Percentiles rank a stretch among this genome's conserved stretches.
phyloP scores from a whole-genome alignment of 768 basidiomycete species.

The Lyophyllum shimeji region DNA sequence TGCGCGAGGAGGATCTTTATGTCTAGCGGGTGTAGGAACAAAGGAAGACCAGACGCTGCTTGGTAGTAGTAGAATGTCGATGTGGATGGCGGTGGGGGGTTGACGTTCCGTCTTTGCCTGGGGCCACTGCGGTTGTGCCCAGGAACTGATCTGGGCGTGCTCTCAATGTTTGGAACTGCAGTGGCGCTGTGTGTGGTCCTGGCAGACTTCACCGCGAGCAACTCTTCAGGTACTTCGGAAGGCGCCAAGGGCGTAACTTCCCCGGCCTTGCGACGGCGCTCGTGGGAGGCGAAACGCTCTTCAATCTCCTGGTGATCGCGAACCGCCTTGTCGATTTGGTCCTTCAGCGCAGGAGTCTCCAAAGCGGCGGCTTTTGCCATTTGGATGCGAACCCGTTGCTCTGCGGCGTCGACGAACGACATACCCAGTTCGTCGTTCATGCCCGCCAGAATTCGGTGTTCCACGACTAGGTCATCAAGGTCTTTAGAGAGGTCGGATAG shows the following conservation, averaged over 20 bases:
- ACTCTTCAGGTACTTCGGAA: constrained; percentile 56
- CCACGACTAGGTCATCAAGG: constrained; percentile 66
- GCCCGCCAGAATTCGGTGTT: constrained; percentile 63
- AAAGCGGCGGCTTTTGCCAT: constrained; percentile 77
- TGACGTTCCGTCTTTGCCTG: constrained; percentile 74
- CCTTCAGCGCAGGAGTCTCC: constrained; percentile 64
- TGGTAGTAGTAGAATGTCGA: constrained; percentile 97
- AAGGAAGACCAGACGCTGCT: constrained; percentile 83
- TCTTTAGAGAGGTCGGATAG: constrained; percentile 72
- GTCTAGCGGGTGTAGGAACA: constrained; percentile 95
- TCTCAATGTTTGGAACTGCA: constrained; percentile 6
- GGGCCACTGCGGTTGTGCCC: constrained; percentile 40
- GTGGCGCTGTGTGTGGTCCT: constrained; percentile 16
- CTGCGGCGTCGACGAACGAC: constrained; percentile 78
- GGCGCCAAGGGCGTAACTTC: constrained; percentile 12
- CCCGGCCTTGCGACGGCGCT: constrained; percentile 28
- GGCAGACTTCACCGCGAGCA: constrained; percentile 44
- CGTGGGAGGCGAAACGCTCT: constrained; percentile 35
- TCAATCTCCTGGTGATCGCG: constrained; percentile 56
- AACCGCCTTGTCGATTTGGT: constrained; percentile 62
- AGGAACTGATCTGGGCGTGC: constrained; percentile 13
- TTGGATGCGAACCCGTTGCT: constrained; percentile 72
- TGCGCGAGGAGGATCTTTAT: constrained; percentile 90
- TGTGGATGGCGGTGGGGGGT: constrained; percentile 83
- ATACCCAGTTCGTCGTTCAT: constrained; percentile 77